A percentile compares a stretch with the other conserved stretches of the same genome.
These are phyloP conservation scores for Talaromyces funiculosus DNA, from an alignment of 2,329 filamentous ascomycete species.

Conservation along the genomic window DNA sequence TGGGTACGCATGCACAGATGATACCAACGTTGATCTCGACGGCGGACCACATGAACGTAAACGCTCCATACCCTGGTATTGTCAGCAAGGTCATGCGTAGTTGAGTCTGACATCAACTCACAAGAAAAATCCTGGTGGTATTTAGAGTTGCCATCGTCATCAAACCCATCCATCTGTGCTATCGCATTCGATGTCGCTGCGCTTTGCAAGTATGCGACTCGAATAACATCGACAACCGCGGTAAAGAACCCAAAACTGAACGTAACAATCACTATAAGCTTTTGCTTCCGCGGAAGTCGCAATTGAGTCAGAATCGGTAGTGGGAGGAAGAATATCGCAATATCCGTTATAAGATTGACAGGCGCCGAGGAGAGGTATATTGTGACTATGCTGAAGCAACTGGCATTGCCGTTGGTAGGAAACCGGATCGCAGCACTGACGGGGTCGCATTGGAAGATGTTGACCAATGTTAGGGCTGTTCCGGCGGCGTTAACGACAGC, in stretches of 20 bases:
- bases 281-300: slow-evolving; percentile 77
- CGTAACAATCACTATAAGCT: slow-evolving; percentile 77
- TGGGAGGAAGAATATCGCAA: slow-evolving; percentile 79
- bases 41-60: slow-evolving; percentile 89
- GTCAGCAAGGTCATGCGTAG: slow-evolving; percentile 19
- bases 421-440: slow-evolving; percentile 61
- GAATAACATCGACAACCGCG: slow-evolving; percentile 77
- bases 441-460: slow-evolving; percentile 79
- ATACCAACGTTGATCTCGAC: slow-evolving; percentile 89
- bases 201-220: slow-evolving; percentile 82
- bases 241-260: slow-evolving; percentile 86
- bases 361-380: slow-evolving; percentile 71
- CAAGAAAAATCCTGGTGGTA: slow-evolving; percentile 48
- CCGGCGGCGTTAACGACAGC: slow-evolving; percentile 74
- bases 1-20: slow-evolving; percentile 86
- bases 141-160: slow-evolving; percentile 2
- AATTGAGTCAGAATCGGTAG: slow-evolving; percentile 84
- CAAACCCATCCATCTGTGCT: slow-evolving; percentile 17
- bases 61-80: slow-evolving; percentile 67
- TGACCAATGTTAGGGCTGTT: slow-evolving; percentile 73
- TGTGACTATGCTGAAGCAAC: slow-evolving; percentile 58
- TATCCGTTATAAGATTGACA: slow-evolving; percentile 85
- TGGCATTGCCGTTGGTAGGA: slow-evolving; percentile 40
- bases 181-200: slow-evolving; percentile 47
- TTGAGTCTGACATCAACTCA: slow-evolving; percentile 17